Percentiles rank a stretch among this genome's conserved stretches.
phyloP scores from a whole-genome alignment of 2,329 filamentous ascomycete species.

The Colletotrichum tofieldiae region DNA sequence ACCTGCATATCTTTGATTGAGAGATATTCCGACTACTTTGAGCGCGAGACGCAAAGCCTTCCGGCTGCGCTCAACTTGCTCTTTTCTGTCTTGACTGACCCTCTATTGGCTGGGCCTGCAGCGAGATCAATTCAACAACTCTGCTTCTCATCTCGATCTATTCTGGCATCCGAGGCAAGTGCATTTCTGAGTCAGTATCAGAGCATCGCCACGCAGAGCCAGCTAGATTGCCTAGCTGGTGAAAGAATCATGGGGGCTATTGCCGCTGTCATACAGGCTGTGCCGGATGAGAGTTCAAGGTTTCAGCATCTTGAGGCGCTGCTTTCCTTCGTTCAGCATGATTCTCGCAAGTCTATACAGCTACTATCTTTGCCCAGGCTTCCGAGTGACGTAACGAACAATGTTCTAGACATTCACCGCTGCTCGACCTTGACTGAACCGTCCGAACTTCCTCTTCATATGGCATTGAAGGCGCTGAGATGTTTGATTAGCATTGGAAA shows the following conservation, averaged over 20 bases:
- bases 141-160: constrained; percentile 81
- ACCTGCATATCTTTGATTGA: constrained; percentile 81
- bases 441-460: constrained; percentile 64
- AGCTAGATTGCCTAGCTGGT: constrained; percentile 78
- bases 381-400: constrained; percentile 8
- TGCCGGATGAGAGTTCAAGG: constrained; percentile 56
- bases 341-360: constrained; percentile 59
- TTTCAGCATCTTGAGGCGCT: constrained; percentile 68
- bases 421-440: constrained; percentile 24
- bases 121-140: constrained; percentile 82
- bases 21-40: constrained; percentile 83
- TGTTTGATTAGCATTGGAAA: constrained; percentile 81
- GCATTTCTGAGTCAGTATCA: constrained; percentile 82
- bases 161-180: constrained; percentile 76
- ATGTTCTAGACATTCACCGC: constrained; percentile 18
- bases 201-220: constrained; percentile 71
- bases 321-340: constrained; percentile 73
- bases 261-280: constrained; percentile 81
- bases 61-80: constrained; percentile 81
- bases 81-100: constrained; percentile 77
- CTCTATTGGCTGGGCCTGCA: constrained; percentile 75
- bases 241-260: constrained; percentile 83
- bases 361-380: constrained; percentile 47
- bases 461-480: constrained; percentile 71
- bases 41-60: constrained; percentile 76